A percentile compares a stretch with the other conserved stretches of the same genome.
Conservation (phyloP, 495 filamentous ascomycete species). For the Tuber brumale region DNA sequence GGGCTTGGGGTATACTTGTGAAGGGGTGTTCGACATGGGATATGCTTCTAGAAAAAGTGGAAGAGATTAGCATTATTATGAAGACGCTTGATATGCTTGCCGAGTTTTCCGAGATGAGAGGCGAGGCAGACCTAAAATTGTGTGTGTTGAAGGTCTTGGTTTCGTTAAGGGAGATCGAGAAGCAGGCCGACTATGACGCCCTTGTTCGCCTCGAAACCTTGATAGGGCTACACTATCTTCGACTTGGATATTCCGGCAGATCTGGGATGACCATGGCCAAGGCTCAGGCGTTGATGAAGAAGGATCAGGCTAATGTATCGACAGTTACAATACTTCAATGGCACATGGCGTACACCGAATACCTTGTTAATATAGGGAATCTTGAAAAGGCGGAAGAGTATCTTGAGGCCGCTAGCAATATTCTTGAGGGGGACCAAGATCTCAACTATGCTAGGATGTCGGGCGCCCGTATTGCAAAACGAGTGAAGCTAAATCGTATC, state of each 20-base stretch:
- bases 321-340: slow-evolving; percentile 49
- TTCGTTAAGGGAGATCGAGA: slow-evolving; percentile 53
- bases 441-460: slow-evolving; percentile 36
- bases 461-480: slow-evolving; percentile 24
- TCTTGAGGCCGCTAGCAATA: slow-evolving; percentile 20
- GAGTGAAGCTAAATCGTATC: slow-evolving; percentile 37
- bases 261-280: slow-evolving; percentile 59
- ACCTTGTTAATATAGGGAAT: slow-evolving; percentile 62
- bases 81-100: slow-evolving; percentile 53
- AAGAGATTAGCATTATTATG: slow-evolving; percentile 35
- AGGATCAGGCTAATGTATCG: slow-evolving; percentile 41
- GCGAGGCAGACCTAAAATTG: slow-evolving; percentile 48
- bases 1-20: slow-evolving; percentile 41
- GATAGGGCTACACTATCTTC: slow-evolving; percentile 65
- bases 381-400: slow-evolving; percentile 51
- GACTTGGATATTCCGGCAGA: slow-evolving; percentile 68
- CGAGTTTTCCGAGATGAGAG: slow-evolving; percentile 73
- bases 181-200: slow-evolving; percentile 50
- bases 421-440: slow-evolving; percentile 37
- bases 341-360: slow-evolving; percentile 67
- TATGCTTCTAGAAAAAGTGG: slow-evolving; percentile 27
- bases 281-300: slow-evolving; percentile 50
- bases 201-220: slow-evolving; percentile 54
- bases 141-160: slow-evolving; percentile 48
- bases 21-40: slow-evolving; percentile 42